phyloP scores from a whole-genome alignment of 2,329 filamentous ascomycete species.

The Colletotrichum echinochloae region DNA sequence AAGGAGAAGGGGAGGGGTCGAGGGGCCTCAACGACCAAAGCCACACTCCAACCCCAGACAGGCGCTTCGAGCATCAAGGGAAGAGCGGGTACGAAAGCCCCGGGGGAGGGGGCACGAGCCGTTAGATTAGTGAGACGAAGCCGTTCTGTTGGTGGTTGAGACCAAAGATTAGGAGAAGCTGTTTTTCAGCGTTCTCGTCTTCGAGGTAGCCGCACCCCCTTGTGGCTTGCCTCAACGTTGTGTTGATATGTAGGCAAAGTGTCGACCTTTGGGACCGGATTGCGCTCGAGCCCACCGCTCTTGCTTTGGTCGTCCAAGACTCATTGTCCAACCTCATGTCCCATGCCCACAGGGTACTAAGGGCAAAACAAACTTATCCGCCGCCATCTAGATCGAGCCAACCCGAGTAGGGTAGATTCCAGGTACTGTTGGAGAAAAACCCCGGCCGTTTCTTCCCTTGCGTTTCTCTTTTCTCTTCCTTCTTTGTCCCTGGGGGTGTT shows the following conservation, averaged over 20 bases:
- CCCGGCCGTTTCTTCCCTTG: slow-evolving; percentile 8
- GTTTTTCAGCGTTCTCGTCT: slow-evolving; percentile 15
- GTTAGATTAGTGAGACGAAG: background rate
- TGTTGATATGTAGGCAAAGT: background rate
- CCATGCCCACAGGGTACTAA: slow-evolving; percentile 2
- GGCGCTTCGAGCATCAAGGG: background rate
- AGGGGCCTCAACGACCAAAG: background rate
- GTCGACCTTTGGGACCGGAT: background rate
- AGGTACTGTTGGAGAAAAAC: background rate
- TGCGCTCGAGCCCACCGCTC: slow-evolving; percentile 16
- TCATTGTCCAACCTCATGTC: background rate
- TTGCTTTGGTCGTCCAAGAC: no score
- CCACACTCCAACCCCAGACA: slow-evolving; percentile 6
- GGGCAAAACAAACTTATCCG: slow-evolving; percentile 11
- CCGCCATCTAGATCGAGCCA: slow-evolving; percentile 4
- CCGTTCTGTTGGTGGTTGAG: background rate
- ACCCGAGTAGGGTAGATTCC: no score
- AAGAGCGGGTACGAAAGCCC: no score
- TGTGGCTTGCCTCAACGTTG: slow-evolving; percentile 1
- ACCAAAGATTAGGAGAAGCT: background rate
- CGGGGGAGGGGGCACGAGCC: background rate
- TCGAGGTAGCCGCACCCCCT: background rate
- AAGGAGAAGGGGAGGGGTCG: background rate
- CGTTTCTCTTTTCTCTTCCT: no score
- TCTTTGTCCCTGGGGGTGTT: slow-evolving; percentile 6